A percentile compares a stretch with the other conserved stretches of the same genome.
These are phyloP conservation scores for Candida anutae DNA, from an alignment of 1,139 yeast species.

Conservation along the genomic window DNA sequence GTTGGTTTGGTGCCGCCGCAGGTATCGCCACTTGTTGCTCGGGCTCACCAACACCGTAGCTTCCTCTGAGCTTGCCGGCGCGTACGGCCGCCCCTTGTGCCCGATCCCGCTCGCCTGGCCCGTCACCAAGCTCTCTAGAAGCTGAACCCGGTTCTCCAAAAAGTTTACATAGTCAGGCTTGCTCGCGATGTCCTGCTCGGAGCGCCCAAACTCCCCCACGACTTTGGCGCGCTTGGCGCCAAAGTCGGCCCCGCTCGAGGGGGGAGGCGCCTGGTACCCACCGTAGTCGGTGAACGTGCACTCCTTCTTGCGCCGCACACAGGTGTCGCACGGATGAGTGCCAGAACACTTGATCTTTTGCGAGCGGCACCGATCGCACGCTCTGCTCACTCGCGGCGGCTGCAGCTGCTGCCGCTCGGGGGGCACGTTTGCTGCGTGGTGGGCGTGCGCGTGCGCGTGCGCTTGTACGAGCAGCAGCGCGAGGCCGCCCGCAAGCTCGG, in stretches of 20 bases:
- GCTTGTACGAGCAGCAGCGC: too few species aligned
- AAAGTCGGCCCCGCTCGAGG: too few species aligned
- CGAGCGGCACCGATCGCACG: slow-evolving; percentile 48
- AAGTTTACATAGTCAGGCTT: slow-evolving; percentile 19
- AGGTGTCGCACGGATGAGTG: slow-evolving; percentile 43
- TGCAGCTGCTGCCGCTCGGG: slow-evolving; percentile 1
- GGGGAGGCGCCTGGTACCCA: slow-evolving; percentile 17
- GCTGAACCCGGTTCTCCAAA: slow-evolving; percentile 34
- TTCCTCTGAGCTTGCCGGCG: slow-evolving; percentile 9
- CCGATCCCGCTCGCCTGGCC: slow-evolving; percentile 11
- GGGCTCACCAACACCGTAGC: slow-evolving; percentile 14
- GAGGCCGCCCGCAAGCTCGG: too few species aligned
- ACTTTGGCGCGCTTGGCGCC: too few species aligned
- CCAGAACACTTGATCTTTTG: slow-evolving; percentile 62
- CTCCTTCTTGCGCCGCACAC: slow-evolving; percentile 34
- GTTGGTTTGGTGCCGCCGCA: slow-evolving; percentile 43
- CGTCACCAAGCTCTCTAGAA: slow-evolving; percentile 27
- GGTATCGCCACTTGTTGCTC: slow-evolving; percentile 41
- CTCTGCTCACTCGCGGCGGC: slow-evolving; percentile 32
- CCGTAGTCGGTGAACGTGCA: slow-evolving; percentile 24
- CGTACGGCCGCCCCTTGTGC: slow-evolving; percentile 9
- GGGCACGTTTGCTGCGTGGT: too few species aligned
- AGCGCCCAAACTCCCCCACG: too few species aligned
- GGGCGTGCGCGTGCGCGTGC: too few species aligned
- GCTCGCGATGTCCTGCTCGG: slow-evolving; percentile 11